phyloP scores from a whole-genome alignment of 106 monocot species.

The Dendrobium chrysotoxum region DNA sequence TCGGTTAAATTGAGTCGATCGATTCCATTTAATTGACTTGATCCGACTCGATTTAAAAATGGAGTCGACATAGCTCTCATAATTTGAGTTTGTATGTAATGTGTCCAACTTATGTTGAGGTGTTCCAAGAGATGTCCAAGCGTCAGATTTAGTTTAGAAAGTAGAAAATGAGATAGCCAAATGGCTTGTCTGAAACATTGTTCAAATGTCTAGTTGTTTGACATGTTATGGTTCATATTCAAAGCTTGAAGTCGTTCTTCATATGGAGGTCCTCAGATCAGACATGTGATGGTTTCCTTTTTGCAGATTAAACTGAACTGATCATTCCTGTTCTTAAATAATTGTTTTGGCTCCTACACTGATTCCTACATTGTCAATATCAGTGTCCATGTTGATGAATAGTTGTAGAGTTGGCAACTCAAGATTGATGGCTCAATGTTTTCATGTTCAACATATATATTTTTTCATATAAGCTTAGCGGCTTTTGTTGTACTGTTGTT shows the following conservation, averaged over 20 bases:
- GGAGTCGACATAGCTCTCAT: too few species aligned
- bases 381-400: background rate
- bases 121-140: background rate
- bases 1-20: too few species aligned
- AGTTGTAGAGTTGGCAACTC: background rate
- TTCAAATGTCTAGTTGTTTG: too few species aligned
- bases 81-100: too few species aligned
- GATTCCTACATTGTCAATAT: background rate
- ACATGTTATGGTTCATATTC: background rate
- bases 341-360: background rate
- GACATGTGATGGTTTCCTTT: background rate
- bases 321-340: background rate
- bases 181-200: background rate
- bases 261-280: background rate
- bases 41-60: too few species aligned
- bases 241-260: background rate
- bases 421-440: background rate
- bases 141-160: background rate
- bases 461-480: background rate
- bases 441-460: background rate
- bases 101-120: too few species aligned
- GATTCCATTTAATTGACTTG: too few species aligned
- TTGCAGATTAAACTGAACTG: background rate
- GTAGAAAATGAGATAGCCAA: background rate
- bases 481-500: background rate